Base-by-base conservation (phyloP, 1,284 basidiomycete genomes). In the Moesziomyces antarcticus region DNA sequence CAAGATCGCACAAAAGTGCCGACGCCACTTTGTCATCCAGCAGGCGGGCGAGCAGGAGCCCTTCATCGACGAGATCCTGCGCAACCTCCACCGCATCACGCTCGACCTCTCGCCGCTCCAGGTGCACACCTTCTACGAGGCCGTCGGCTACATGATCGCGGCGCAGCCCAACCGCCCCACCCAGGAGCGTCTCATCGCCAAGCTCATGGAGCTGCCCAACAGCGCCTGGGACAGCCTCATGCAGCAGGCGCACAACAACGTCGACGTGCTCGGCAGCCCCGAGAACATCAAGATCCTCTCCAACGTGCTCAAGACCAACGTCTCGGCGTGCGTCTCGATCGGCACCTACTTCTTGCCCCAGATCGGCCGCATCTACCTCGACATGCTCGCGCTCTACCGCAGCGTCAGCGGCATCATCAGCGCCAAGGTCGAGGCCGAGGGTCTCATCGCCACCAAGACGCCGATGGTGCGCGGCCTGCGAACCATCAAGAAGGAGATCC, bases 1-100 rank as follows among this genome's bases (percentile, higher is more conserved):
- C 88, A 99, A 99, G 87, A 99, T 99, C 80, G 94, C 97, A 21
- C 96, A 99, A 85, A 99, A 98, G 86, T 99, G 97, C 84, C 89
- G 95, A 49, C 89, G 96, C 56, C 97, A 99, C 85, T 99, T 99
- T 80, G 94, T 99, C 65, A 96, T 98, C 91, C 94, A 97, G 84
- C 97, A 99, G 85, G 92, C 93, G 3, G 94, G 94, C 70, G 97
- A 99, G 85, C 90, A 91, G 67, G 97, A 99, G 84, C 97, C 97
- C 1, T 99, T 99, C 85, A 92, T 99, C 50, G 96, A 99, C 81
- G 97, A 99, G 86, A 99, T 99, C 64, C 86, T 99, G 49, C 90
- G 95, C 66, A 88, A 91, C 50, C 86, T 99, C 52, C 94, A 97
- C 82, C 89, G 94, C 61, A 99, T 97, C 82, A 99, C 97, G 4